Conservation (phyloP, 2,329 filamentous ascomycete species). For the Pyrenophora tritici-repentis region DNA sequence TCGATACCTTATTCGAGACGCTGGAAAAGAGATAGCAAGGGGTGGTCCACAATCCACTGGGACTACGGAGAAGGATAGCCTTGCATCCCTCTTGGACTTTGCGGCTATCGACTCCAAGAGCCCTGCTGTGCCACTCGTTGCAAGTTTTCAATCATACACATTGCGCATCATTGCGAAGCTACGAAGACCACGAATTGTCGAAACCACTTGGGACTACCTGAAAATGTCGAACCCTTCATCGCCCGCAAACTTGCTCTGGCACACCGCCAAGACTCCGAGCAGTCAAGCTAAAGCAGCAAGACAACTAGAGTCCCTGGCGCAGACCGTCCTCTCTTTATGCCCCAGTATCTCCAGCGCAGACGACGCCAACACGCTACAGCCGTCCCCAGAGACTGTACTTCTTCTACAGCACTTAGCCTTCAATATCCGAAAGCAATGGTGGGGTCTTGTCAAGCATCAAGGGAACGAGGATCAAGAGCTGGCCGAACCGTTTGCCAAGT, state of each 20-base stretch:
- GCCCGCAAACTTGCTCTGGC: slow-evolving; percentile 62
- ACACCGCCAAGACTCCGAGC: slow-evolving; percentile 55
- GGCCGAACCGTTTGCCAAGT: slow-evolving; percentile 67
- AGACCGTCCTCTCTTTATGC: slow-evolving; percentile 67
- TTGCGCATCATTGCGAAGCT: slow-evolving; percentile 66
- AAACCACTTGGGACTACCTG: slow-evolving; percentile 62
- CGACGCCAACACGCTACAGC: slow-evolving; percentile 64
- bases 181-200: slow-evolving; percentile 64
- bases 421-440: slow-evolving; percentile 66
- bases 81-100: slow-evolving; percentile 68
- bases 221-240: slow-evolving; percentile 60
- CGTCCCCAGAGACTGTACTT: slow-evolving; percentile 63
- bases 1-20: slow-evolving; percentile 23
- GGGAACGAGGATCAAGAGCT: slow-evolving; percentile 68
- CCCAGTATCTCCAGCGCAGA: slow-evolving; percentile 69
- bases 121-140: slow-evolving; percentile 58
- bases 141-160: slow-evolving; percentile 67
- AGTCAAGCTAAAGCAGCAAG: slow-evolving; percentile 61
- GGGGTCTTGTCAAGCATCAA: slow-evolving; percentile 65
- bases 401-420: slow-evolving; percentile 69
- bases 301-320: slow-evolving; percentile 69
- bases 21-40: slow-evolving; percentile 11
- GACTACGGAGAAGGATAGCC: slow-evolving; percentile 50
- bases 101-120: slow-evolving; percentile 46
- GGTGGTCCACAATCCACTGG: slow-evolving; percentile 34